These are phyloP conservation scores for Neurospora hispaniola DNA, from an alignment of 495 filamentous ascomycete genomes.

Conservation along the genomic window DNA sequence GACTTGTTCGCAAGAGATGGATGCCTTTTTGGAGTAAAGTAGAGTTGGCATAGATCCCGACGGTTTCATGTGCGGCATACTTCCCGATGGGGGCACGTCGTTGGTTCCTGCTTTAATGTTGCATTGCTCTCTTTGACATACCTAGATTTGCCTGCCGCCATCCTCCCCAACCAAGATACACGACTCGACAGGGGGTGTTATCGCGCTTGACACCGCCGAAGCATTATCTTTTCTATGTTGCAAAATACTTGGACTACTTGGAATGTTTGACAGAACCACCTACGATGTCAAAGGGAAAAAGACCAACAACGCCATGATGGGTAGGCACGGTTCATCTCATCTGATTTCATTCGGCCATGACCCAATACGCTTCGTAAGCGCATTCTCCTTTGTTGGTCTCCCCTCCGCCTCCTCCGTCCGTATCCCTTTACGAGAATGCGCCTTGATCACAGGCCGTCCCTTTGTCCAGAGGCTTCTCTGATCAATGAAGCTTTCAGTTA, in stretches of 20 bases:
- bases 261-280: background rate
- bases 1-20: background rate
- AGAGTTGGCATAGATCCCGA: background rate
- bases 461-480: background rate
- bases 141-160: background rate
- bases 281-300: background rate
- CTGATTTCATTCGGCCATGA: background rate
- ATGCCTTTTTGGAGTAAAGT: background rate
- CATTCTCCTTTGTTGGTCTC: background rate
- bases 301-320: background rate
- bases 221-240: background rate
- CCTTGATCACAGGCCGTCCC: background rate
- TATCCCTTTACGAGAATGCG: background rate
- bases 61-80: background rate
- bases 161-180: background rate
- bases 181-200: background rate
- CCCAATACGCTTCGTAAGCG: background rate
- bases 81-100: background rate
- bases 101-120: background rate
- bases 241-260: background rate
- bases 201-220: background rate
- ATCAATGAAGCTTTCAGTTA: background rate
- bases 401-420: background rate
- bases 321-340: background rate
- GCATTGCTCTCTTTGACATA: background rate